These are phyloP conservation scores for Kwoniella europaea DNA, from an alignment of 768 basidiomycete species.

Conservation along the genomic window DNA sequence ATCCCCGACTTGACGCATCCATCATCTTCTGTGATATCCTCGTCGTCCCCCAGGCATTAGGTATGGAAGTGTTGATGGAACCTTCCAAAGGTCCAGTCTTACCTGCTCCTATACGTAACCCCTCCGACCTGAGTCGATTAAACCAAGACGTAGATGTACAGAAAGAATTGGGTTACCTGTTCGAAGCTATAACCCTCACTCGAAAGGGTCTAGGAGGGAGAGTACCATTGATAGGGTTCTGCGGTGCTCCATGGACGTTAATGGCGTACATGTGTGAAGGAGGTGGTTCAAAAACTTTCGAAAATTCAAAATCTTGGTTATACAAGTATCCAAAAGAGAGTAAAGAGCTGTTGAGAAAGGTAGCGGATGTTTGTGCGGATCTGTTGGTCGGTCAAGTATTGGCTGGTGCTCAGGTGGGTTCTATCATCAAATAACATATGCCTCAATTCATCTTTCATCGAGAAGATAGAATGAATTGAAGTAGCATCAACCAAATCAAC, in stretches of 20 bases:
- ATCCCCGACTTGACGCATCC: constrained; percentile 83
- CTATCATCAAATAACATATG: too few species aligned
- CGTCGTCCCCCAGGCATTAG: constrained; percentile 96
- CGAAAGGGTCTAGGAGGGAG: constrained; percentile 78
- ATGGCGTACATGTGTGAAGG: constrained; percentile 99
- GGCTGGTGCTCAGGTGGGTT: constrained; percentile 91
- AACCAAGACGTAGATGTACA: constrained; percentile 70
- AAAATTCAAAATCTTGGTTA: constrained; percentile 91
- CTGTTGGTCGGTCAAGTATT: constrained; percentile 89
- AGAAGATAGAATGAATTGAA: too few species aligned
- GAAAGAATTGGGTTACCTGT: constrained; percentile 87
- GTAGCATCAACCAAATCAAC: too few species aligned
- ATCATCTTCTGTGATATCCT: constrained; percentile 99
- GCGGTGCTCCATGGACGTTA: constrained; percentile 96
- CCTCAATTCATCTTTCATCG: too few species aligned
- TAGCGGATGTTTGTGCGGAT: constrained; percentile 88
- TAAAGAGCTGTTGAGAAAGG: constrained; percentile 72
- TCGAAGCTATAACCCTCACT: constrained; percentile 85
- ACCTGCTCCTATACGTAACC: constrained; percentile 79
- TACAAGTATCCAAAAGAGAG: constrained; percentile 87
- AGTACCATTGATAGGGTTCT: constrained; percentile 96
- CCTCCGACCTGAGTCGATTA: constrained; percentile 73
- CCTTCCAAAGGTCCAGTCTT: constrained; percentile 78
- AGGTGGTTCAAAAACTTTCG: constrained; percentile 85
- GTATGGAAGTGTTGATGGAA: constrained; percentile 83